Conservation (phyloP, 352 stramenopile species). For the Phytophthora pini region DNA sequence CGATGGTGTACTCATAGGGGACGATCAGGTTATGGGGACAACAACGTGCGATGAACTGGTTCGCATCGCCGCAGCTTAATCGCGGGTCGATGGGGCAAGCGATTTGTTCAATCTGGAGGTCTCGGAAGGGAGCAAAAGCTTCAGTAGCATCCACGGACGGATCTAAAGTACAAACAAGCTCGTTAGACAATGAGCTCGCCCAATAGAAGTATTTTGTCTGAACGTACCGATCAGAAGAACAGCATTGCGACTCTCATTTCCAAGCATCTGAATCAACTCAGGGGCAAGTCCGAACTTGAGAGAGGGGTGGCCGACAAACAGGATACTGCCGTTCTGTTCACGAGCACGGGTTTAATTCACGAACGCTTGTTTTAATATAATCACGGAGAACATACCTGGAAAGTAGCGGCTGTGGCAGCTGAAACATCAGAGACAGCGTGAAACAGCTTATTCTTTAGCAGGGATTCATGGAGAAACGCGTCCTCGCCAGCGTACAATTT, state of each 20-base stretch:
- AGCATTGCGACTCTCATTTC: conserved; percentile 66
- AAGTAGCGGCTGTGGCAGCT: conserved; percentile 44
- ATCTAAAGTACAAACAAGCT: conserved; percentile 38
- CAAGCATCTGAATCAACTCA: conserved; percentile 66
- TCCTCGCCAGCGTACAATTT: conserved; percentile 77
- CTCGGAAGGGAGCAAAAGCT: conserved; percentile 64
- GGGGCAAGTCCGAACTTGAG: conserved; percentile 63
- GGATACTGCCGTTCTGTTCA: conserved; percentile 65
- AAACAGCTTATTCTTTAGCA: conserved; percentile 62
- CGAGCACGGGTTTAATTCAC: conserved; percentile 3
- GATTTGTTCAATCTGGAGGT: conserved; percentile 79
- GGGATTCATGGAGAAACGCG: conserved; percentile 68
- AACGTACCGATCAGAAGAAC: conserved; percentile 73
- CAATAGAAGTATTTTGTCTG: not conserved
- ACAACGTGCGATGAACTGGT: conserved; percentile 86
- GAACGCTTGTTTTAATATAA: not conserved
- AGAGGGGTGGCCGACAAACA: conserved; percentile 78
- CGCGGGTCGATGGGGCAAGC: conserved; percentile 77
- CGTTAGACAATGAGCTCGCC: not conserved
- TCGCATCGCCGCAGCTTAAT: conserved; percentile 84
- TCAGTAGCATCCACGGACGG: conserved; percentile 57
- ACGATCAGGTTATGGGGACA: conserved; percentile 74
- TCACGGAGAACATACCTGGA: conserved; percentile 51
- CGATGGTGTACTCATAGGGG: conserved; percentile 63
- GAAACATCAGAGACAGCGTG: conserved; percentile 55